A percentile compares a stretch with the other conserved stretches of the same genome.
Evolutionary conservation across 305 asterid species (phyloP).

Genomic region (Fraxinus platypoda): DNA sequence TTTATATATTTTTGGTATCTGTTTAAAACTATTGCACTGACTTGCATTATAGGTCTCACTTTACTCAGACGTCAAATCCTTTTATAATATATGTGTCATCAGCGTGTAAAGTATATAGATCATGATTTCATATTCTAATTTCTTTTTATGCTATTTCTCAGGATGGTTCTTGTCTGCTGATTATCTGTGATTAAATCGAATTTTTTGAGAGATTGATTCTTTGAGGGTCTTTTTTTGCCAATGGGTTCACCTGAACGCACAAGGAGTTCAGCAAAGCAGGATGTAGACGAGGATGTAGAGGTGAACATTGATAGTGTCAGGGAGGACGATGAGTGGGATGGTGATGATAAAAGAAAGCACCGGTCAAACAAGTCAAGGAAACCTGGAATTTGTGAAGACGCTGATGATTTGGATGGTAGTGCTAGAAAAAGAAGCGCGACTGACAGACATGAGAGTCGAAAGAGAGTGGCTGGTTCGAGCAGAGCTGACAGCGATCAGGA

Average conservation of each 20-base stretch:
- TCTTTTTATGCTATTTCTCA: constrained; percentile 8
- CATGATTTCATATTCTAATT: neutral
- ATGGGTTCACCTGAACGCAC: constrained; percentile 73
- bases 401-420: constrained; percentile 60
- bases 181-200: constrained; percentile 12
- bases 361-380: constrained; percentile 58
- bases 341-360: constrained; percentile 54
- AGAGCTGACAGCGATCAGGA: constrained; percentile 73
- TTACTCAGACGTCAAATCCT: neutral
- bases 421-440: constrained; percentile 56
- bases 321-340: constrained; percentile 67
- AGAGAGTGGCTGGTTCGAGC: constrained; percentile 57
- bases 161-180: constrained; percentile 34
- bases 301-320: constrained; percentile 60
- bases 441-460: constrained; percentile 72
- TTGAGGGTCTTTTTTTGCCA: constrained; percentile 34
- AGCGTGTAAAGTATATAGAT: constrained; percentile 1
- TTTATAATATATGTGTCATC: neutral
- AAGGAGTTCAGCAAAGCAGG: constrained; percentile 49
- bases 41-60: neutral
- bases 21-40: neutral
- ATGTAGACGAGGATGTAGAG: constrained; percentile 59
- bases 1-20: neutral
- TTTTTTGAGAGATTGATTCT: constrained; percentile 17
- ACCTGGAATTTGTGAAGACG: constrained; percentile 52